Evolutionary conservation across 208 protist species (phyloP).

Genomic region (Acanthamoeba triangularis): DNA sequence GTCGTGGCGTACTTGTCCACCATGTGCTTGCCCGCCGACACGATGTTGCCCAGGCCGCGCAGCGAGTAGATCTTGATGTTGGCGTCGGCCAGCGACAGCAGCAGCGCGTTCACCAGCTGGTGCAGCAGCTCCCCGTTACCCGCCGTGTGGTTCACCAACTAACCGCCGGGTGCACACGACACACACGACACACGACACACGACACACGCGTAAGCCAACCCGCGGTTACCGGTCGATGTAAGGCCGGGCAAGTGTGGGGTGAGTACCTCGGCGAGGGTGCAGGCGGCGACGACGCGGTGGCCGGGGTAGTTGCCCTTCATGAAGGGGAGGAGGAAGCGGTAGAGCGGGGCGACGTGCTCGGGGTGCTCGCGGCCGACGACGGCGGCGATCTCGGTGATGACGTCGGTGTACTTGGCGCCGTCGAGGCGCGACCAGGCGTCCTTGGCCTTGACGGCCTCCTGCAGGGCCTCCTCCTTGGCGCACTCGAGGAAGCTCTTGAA

Average conservation of each 20-base stretch:
- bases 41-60: conserved; percentile 83
- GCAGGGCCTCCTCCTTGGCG: background rate
- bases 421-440: background rate
- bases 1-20: conserved; percentile 85
- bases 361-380: conserved; percentile 58
- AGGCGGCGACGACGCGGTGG: conserved; percentile 76
- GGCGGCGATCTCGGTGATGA: conserved; percentile 22
- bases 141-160: conserved; percentile 49
- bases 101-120: conserved; percentile 78
- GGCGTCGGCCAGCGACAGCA: conserved; percentile 74
- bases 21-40: conserved; percentile 68
- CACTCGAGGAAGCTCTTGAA: background rate
- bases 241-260: background rate
- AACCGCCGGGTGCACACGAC: background rate
- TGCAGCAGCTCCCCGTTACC: conserved; percentile 67
- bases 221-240: background rate
- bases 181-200: background rate
- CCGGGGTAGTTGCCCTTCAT: conserved; percentile 77
- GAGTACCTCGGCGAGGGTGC: conserved; percentile 79
- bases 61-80: conserved; percentile 79
- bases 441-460: background rate
- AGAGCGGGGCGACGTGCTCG: conserved; percentile 72
- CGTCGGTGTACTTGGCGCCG: conserved; percentile 26
- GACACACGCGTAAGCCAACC: background rate
- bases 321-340: conserved; percentile 77